Conservation (phyloP, 805 yeast genomes). For the Trichomonascus vanleenenianus region DNA sequence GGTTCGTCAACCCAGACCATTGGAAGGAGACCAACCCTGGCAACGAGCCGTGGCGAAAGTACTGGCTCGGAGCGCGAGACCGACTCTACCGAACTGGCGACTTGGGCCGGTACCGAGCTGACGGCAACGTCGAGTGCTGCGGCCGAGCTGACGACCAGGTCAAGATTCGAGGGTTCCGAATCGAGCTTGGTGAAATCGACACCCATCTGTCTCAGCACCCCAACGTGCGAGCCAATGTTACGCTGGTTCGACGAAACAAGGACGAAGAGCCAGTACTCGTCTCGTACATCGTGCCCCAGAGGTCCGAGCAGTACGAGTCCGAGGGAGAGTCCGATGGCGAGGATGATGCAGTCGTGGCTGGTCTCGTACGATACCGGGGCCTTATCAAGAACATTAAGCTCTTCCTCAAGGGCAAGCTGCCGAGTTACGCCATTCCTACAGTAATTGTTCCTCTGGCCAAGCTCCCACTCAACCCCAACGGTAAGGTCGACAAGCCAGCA, state of each 20-base stretch:
- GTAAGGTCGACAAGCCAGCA: constrained; percentile 96
- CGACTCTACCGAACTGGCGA: constrained; percentile 96
- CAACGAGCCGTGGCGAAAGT: constrained; percentile 57
- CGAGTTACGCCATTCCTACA: constrained; percentile 89
- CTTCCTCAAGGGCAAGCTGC: constrained; percentile 81
- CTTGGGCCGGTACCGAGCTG: constrained; percentile 91
- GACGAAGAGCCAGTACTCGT: constrained; percentile 88
- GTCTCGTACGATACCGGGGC: constrained; percentile 66
- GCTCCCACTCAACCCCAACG: constrained; percentile 94
- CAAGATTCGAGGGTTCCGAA: constrained; percentile 96
- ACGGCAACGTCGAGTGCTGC: constrained; percentile 95
- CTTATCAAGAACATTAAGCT: constrained; percentile 73
- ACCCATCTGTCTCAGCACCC: constrained; percentile 95
- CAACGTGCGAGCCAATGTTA: constrained; percentile 83
- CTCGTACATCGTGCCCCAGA: constrained; percentile 77
- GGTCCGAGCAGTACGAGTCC: constrained; percentile 32
- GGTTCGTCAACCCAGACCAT: constrained; percentile 69
- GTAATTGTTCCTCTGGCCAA: constrained; percentile 79
- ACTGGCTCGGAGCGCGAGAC: constrained; percentile 93
- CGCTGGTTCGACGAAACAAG: constrained; percentile 84
- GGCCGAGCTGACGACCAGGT: constrained; percentile 99
- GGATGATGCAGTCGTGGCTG: constrained; percentile 59
- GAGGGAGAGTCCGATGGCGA: constrained; percentile 33
- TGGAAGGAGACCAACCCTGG: constrained; percentile 52
- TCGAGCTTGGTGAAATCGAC: constrained; percentile 96